These are phyloP conservation scores for Arachis monticola DNA, from an alignment of 331 rosid species.

Conservation along the genomic window DNA sequence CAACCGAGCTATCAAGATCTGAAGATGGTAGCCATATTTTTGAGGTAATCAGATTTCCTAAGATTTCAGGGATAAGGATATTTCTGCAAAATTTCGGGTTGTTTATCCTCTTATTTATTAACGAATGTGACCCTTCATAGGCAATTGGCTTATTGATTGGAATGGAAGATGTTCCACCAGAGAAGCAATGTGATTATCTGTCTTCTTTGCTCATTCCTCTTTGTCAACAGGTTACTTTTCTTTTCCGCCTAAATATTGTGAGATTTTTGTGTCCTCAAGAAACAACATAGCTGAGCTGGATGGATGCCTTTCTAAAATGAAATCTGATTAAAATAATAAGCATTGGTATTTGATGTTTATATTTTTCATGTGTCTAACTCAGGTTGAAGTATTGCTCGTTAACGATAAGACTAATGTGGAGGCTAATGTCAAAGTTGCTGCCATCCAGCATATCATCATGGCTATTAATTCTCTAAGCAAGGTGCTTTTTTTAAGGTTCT, in stretches of 20 bases:
- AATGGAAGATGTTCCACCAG: conserved; percentile 86
- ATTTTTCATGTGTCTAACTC: conserved; percentile 38
- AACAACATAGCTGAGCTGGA: not conserved
- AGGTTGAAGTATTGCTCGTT: conserved; percentile 80
- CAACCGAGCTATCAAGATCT: conserved; percentile 61
- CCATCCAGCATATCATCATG: conserved; percentile 87
- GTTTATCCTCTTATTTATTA: conserved; percentile 35
- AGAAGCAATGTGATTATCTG: conserved; percentile 85
- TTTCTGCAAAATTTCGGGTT: conserved; percentile 29
- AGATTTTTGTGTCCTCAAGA: conserved; percentile 19
- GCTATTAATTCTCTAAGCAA: conserved; percentile 96
- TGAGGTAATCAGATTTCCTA: conserved; percentile 60
- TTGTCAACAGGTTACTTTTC: conserved; percentile 74
- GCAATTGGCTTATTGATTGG: conserved; percentile 97
- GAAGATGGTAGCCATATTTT: conserved; percentile 98
- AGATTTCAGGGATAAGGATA: conserved; percentile 23
- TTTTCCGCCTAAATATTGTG: conserved; percentile 16
- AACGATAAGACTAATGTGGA: conserved; percentile 74
- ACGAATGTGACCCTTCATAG: conserved; percentile 48
- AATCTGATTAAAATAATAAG: too few relatives aligned
- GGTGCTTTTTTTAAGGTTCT: conserved; percentile 52
- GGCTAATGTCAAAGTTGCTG: conserved; percentile 66
- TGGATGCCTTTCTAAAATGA: not conserved
- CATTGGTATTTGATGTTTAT: conserved; percentile 28
- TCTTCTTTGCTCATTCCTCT: conserved; percentile 93